phyloP scores from a whole-genome alignment of 2,329 filamentous ascomycete species.

The Colletotrichum lupini region DNA sequence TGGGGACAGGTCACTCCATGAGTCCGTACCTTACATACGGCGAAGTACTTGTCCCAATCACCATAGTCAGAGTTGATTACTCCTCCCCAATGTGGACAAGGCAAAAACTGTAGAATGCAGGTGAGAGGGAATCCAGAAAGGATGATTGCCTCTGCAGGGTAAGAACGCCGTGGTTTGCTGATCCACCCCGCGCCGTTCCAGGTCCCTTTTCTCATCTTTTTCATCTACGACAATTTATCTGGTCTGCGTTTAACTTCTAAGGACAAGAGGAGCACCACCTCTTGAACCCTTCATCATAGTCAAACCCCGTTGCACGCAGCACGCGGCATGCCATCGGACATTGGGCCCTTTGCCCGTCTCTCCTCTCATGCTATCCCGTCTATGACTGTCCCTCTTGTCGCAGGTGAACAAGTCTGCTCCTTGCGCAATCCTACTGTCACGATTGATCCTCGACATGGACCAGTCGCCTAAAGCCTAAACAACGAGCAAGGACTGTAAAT shows the following conservation, averaged over 20 bases:
- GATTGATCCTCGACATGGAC: slow-evolving; percentile 25
- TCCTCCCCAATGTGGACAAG: neutral
- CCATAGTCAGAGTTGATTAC: neutral
- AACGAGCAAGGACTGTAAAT: neutral
- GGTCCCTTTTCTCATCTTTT: neutral
- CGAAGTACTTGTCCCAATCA: neutral
- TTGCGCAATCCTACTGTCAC: slow-evolving; percentile 19
- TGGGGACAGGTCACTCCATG: neutral
- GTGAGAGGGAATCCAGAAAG: neutral
- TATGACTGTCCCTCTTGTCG: slow-evolving; percentile 1
- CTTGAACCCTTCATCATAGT: slow-evolving; percentile 5
- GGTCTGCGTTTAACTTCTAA: neutral
- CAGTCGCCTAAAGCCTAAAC: slow-evolving; percentile 26
- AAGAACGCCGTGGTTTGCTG: slow-evolving; percentile 10
- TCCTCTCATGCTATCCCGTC: neutral
- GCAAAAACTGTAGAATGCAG: neutral
- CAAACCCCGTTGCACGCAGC: neutral
- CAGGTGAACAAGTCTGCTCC: slow-evolving; percentile 29
- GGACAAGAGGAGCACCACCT: neutral
- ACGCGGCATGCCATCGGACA: neutral
- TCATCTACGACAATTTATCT: slow-evolving; percentile 2
- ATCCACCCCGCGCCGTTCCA: slow-evolving; percentile 18
- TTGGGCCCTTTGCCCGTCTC: neutral
- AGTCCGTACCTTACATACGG: too few relatives aligned
- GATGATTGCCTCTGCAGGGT: slow-evolving; percentile 13